Base-by-base conservation (phyloP, 441 rosid genomes). In the Arabidopsis lyrata region DNA sequence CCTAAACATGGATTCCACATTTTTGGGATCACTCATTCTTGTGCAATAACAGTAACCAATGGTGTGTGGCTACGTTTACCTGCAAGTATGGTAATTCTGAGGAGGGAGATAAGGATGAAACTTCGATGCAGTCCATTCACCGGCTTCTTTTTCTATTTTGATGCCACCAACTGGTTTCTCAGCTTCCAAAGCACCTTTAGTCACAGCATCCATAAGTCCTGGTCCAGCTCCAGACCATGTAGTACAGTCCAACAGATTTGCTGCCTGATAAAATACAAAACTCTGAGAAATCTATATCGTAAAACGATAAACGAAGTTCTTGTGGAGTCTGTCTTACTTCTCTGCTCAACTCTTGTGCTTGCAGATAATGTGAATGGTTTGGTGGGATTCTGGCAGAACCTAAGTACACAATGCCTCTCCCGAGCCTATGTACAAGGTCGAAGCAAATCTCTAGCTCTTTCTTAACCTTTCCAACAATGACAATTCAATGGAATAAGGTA, bases 211-310 rank as follows among this genome's bases (percentile, higher is more conserved):
- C 97, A 93, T 93, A 57, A 93, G 95, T 63, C 98, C 95, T 27
- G 96, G 91, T 83, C 98, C 97, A 75, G 86, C 97, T 39, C 98
- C 98, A 2, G 92, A 85, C 98, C 98, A 93, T 10, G 96, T 87
- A 14, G 98, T 87, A 77, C 96, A 88, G 63, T 87, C 88, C 86
- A 93, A 80, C 58, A 91, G 92, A 64, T 58, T 82, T 42, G 97
- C 96, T 72, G 88, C 80, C 97, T 93, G 84, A 39, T 36, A n/a
- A 75, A 57, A 34, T 1, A n/a, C 48, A 52, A 61, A 74, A 14
- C 27, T n/a, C 44, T 45, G 15, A 7, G 16, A 24, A 34, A 38
- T 13, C 61, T 22, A 34, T 45, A 58, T 60, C 15, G 11, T 34
- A 59, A 59, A 10, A 14, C 18, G 34, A 24, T 52, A 5, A 14